Base-by-base conservation (phyloP, 129 eudicot species). In the Smallanthus sonchifolius region DNA sequence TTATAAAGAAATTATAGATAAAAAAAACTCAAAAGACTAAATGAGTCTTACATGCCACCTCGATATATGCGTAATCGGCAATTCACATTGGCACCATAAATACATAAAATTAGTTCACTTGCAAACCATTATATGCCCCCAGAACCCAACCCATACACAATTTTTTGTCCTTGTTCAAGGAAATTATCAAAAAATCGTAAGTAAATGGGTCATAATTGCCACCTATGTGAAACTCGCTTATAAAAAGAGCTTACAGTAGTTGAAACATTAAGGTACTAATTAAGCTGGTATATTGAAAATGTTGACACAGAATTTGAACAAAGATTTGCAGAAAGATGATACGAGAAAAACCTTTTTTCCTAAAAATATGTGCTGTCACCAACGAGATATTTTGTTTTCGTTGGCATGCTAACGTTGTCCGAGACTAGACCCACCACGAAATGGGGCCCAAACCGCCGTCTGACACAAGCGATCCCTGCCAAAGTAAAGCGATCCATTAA, bases 401-500 rank as follows among this genome's bases (percentile, higher is more conserved):
- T 40, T 38, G 40, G 52, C 39, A 57, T 20, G 76, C 19, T 24
- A 17, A 30, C 34, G 32, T 61, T 73, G 36, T 57, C 34, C 16
- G 36, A 14, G 37, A 51, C 68, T 72, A 79, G 34, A 79, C 83
- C 83, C 83, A 79, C 83, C 83, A 79, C 8, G 83, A 79, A 64
- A 72, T 9, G 20, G 83, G 83, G 7, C 83, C 83, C 39, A 72
- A 51, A 79, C 78, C 78, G 13, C 67, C 82, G 1, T 79, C 78
- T 0, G 74, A 71, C 67, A 78, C 77, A 51, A 79, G 78, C 10
- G 80, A 80, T 43, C 84, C 84, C 87, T 83, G 80, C 51, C 70
- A 76, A 32, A 44, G 48, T 20, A 64, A 74, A 36, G 67, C 44
- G 20, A 28, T 51, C 11, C 3, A 9, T n/a, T 45, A 7, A 49